Percentiles rank a stretch among this genome's conserved stretches.
Evolutionary conservation across 495 filamentous ascomycete genomes (phyloP).

Genomic region (Hapsidospora chrysogenum): DNA sequence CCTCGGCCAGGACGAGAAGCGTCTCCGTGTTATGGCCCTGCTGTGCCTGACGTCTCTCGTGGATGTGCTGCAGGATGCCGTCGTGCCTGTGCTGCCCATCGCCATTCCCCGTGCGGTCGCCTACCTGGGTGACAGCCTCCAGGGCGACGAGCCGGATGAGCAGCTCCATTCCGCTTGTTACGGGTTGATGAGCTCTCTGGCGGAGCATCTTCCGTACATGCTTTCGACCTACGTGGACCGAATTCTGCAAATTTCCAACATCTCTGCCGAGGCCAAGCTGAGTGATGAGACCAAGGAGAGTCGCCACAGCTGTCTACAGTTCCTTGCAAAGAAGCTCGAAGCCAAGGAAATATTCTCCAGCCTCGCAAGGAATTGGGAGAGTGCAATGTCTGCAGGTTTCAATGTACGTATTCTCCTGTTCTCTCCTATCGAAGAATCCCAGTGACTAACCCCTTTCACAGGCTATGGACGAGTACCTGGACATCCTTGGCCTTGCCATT

Average conservation of each 20-base stretch:
- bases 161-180: constrained; percentile 68
- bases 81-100: constrained; percentile 66
- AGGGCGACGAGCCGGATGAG: constrained; percentile 29
- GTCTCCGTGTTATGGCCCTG: constrained; percentile 64
- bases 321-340: constrained; percentile 57
- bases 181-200: constrained; percentile 58
- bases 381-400: constrained; percentile 40
- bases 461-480: constrained; percentile 49
- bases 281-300: constrained; percentile 41
- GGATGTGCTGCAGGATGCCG: constrained; percentile 66
- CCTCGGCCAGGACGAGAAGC: constrained; percentile 52
- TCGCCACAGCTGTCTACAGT: constrained; percentile 48
- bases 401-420: constrained; percentile 26
- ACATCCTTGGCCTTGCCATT: constrained; percentile 47
- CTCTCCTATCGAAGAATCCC: background rate
- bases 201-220: constrained; percentile 74
- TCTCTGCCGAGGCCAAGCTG: constrained; percentile 41
- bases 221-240: constrained; percentile 56
- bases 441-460: constrained; percentile 16
- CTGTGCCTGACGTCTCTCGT: constrained; percentile 77
- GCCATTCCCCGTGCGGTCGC: constrained; percentile 53
- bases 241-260: constrained; percentile 49
- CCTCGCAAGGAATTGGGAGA: constrained; percentile 50
- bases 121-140: constrained; percentile 47
- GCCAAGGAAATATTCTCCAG: constrained; percentile 47